Conservation (phyloP, 164 flowering plant genomes). For the Berberis thunbergii region DNA sequence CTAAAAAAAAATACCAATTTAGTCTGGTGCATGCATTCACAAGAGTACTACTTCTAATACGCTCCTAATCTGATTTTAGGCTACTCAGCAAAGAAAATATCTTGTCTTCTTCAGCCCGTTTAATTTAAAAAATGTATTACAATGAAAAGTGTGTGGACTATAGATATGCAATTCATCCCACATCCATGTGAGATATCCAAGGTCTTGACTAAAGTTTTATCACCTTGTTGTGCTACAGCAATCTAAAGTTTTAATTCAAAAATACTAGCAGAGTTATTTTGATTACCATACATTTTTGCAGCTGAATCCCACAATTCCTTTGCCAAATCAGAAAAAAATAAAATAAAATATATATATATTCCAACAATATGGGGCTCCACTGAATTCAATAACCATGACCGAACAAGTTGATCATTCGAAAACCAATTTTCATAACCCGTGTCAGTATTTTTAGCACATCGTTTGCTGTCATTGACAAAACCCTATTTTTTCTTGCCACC, state of each 20-base stretch:
- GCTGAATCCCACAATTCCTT: slow-evolving; percentile 9
- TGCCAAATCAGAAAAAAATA: background rate
- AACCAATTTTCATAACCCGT: background rate
- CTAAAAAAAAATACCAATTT: no score
- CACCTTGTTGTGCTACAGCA: slow-evolving; percentile 5
- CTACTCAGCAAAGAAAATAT: slow-evolving; percentile 6
- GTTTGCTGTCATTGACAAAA: background rate
- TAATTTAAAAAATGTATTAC: background rate
- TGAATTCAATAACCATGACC: slow-evolving; percentile 1
- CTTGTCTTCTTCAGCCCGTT: slow-evolving; percentile 13
- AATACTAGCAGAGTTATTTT: slow-evolving; percentile 4
- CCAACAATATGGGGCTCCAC: background rate
- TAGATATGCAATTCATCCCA: slow-evolving; percentile 12
- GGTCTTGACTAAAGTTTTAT: slow-evolving; percentile 10
- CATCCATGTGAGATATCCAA: slow-evolving; percentile 8
- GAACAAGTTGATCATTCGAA: background rate
- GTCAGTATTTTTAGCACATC: background rate
- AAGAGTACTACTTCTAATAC: slow-evolving; percentile 7
- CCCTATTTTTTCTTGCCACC: background rate
- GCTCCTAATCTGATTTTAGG: slow-evolving; percentile 5
- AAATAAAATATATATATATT: background rate
- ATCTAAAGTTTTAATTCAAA: slow-evolving; percentile 13
- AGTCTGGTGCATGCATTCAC: slow-evolving; percentile 1
- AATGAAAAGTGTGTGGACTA: slow-evolving; percentile 10
- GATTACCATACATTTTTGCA: slow-evolving; percentile 4